Percentiles rank a stretch among this genome's conserved stretches.
These are phyloP conservation scores for Coelastrella sp. DNA, from an alignment of 139 green algal species.

Conservation along the genomic window DNA sequence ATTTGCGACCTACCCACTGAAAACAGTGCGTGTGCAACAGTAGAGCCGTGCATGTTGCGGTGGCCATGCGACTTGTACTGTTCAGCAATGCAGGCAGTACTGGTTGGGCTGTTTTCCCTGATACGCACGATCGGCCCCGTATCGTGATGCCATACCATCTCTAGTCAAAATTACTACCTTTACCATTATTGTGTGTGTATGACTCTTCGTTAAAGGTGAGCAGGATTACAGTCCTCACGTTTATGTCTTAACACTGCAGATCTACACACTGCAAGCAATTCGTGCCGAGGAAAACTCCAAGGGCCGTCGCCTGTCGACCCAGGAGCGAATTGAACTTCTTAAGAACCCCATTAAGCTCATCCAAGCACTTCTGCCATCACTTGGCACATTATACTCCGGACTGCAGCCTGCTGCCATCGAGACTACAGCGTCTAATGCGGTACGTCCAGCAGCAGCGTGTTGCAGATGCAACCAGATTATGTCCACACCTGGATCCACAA, in stretches of 20 bases:
- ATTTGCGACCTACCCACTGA: constrained; percentile 84
- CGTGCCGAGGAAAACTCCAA: constrained; percentile 21
- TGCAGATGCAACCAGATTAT: background rate
- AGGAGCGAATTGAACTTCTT: constrained; percentile 4
- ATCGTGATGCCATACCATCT: background rate
- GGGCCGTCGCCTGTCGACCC: constrained; percentile 6
- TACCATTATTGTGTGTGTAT: background rate
- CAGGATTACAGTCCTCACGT: background rate
- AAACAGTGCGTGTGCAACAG: constrained; percentile 56
- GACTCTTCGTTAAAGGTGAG: background rate
- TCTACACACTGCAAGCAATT: constrained; percentile 66
- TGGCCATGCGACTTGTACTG: background rate
- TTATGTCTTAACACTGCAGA: constrained; percentile 26
- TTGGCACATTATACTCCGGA: constrained; percentile 66
- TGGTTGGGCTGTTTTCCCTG: background rate
- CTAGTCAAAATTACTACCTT: background rate
- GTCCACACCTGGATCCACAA: too few relatives aligned
- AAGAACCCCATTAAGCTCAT: constrained; percentile 19
- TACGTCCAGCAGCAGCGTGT: constrained; percentile 22
- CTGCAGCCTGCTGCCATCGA: constrained; percentile 69
- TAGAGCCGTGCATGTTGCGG: background rate
- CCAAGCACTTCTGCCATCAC: constrained; percentile 4
- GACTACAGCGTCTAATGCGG: constrained; percentile 70
- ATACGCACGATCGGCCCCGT: background rate
- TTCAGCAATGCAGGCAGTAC: constrained; percentile 3